Evolutionary conservation across 2,329 filamentous ascomycete species (phyloP), one percentile per base, ranked within the genome.

Genomic region (Colletotrichum somersetense): DNA sequence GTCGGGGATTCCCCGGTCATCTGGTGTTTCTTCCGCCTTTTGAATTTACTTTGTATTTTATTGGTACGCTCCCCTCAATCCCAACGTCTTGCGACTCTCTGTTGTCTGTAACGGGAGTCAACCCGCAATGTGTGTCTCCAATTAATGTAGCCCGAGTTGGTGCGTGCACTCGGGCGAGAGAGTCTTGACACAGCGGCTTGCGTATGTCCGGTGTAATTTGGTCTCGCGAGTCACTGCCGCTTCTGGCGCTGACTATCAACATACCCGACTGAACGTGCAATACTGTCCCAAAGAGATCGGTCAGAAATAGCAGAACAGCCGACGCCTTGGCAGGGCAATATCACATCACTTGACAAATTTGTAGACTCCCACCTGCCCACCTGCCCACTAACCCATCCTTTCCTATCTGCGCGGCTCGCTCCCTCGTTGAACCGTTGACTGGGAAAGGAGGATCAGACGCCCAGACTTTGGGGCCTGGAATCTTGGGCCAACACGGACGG

Each of bases 51-150:
- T 35, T n/a, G 18, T 14, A 3, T 33, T 16, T 5, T 70, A 44
- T 44, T n/a, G 30, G 46, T 48, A 12, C 20, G 46, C 20, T 61
- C 35, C 59, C 53, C 69, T 64, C 66, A 48, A 72, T 61, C 70
- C 70, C 66, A 72, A 69, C 59, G 55, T 72, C 46, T 65, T 72
- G 40, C 58, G 59, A 69, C 70, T 67, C 66, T 69, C 59, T 30
- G 30, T 64, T 72, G 59, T 64, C 38, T 61, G 23, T 59, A 23
- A 35, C 53, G 33, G 65, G 50, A 70, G 59, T 61, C 59, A 72
- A 62, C 59, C 70, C 70, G 69, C 10, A 72, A 48, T 53, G 48
- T 23, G 44, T 64, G 53, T 55, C 44, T 59, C 40, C 58, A 59
- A 38, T 64, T 66, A 64, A 69, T 64, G 66, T 66, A 69, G 58